Conservation (phyloP, 106 monocot species). For the Cymbidium sinense region DNA sequence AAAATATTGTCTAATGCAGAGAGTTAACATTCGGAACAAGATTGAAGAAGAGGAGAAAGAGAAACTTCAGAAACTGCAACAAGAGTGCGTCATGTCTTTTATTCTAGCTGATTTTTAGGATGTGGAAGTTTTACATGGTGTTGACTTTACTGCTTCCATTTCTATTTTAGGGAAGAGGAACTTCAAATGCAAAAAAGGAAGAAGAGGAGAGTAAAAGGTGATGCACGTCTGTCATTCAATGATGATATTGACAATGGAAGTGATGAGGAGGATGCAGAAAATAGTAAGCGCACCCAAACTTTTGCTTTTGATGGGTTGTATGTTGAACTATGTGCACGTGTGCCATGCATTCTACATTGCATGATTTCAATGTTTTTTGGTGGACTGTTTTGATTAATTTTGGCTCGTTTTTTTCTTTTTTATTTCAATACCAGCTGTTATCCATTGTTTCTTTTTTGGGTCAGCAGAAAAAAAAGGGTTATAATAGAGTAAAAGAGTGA, state of each 20-base stretch:
- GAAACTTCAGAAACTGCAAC: constrained; percentile 87
- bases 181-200: constrained; percentile 82
- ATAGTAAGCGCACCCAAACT: constrained; percentile 21
- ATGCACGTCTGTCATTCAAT: constrained; percentile 76
- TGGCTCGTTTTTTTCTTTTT: not conserved
- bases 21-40: constrained; percentile 92
- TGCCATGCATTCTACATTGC: not conserved
- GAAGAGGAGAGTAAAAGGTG: constrained; percentile 72
- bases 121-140: not conserved
- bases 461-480: not conserved
- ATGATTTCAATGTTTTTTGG: constrained; percentile 1
- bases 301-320: not conserved
- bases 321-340: not conserved
- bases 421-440: not conserved
- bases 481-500: not conserved
- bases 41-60: constrained; percentile 99
- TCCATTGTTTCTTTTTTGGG: not conserved
- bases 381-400: not conserved
- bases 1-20: constrained; percentile 31
- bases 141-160: constrained; percentile 1
- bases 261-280: constrained; percentile 63
- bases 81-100: constrained; percentile 54
- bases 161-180: constrained; percentile 73
- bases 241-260: constrained; percentile 91
- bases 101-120: not conserved